Base-by-base conservation (phyloP, 2,329 filamentous ascomycete genomes). In the Botrytis pseudocinerea region DNA sequence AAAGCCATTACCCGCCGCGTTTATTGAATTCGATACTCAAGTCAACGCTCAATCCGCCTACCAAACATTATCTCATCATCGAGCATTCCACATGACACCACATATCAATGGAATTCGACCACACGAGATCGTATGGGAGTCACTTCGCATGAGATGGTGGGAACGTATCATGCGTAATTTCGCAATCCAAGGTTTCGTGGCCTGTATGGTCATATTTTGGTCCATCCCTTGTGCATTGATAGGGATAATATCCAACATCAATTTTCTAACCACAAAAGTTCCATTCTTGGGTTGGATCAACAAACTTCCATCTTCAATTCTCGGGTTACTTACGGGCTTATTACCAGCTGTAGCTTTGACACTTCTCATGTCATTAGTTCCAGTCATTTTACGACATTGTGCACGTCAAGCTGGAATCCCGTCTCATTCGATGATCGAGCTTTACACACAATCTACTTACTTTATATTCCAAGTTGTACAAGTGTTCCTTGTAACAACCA, bases 401-500 rank as follows among this genome's bases (percentile, higher is more conserved):
- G 90, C 90, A 64, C 88, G 87, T 77, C 79, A 87, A 71, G 86
- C 87, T 66, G 90, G 90, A 68, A 85, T 85, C 28, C 87, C 89
- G 4, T 90, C 88, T 14, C 81, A 85, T 20, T 87, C 89, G 6
- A 85, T 86, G 6, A 85, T 91, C 14, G 90, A 92, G 77, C 81
- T 91, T 35, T 87, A 87, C 22, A 87, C 87, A 0, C 88, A 92
- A 77, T 90, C 89, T 78, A 87, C 84, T 78, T 92, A 89, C 82
- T 92, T 91, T 76, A 84, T 85, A 57, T 89, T 89, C 79, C 86
- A 89, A 77, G 85, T 92, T 54, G 82, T 92, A 25, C 90, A 92
- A 78, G 89, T 91, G 32, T 92, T 92, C 81, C 82, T 92, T 54
- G 86, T 92, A n/a, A 87, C 89, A 2, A 92, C 90, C 0, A 75